A percentile compares a stretch with the other conserved stretches of the same genome.
These are phyloP conservation scores for Phellinidium pouzarii DNA, from an alignment of 1,284 basidiomycete species.

Conservation along the genomic window DNA sequence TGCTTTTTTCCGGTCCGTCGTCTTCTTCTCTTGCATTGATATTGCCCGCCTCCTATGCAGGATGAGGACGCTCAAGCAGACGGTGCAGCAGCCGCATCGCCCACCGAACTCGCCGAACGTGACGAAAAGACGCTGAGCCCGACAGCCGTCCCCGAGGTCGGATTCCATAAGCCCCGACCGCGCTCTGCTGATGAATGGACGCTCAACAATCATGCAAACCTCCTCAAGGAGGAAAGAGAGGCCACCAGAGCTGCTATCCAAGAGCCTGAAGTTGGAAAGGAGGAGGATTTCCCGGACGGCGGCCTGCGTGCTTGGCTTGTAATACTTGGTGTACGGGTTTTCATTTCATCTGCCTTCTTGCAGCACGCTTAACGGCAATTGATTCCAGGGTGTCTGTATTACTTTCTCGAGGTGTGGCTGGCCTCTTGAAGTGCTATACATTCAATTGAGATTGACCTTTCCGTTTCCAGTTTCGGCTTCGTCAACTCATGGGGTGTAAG, in stretches of 20 bases:
- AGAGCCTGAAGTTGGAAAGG: constrained; percentile 10
- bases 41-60: no score
- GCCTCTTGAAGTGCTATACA: no score
- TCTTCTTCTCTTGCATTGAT: no score
- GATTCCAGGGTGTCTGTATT: constrained; percentile 23
- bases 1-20: background rate
- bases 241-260: constrained; percentile 17
- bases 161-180: background rate
- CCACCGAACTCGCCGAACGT: background rate
- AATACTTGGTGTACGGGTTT: constrained; percentile 31
- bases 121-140: background rate
- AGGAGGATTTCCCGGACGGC: constrained; percentile 31
- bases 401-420: constrained; percentile 28
- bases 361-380: constrained; percentile 9
- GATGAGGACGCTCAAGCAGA: no score
- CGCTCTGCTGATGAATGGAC: constrained; percentile 12
- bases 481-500: constrained; percentile 40
- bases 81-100: no score
- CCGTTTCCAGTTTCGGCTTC: constrained; percentile 29
- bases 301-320: constrained; percentile 35
- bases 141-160: background rate
- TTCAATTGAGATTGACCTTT: background rate
- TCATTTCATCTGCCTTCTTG: background rate
- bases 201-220: constrained; percentile 14
- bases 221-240: constrained; percentile 17